A percentile compares a stretch with the other conserved stretches of the same genome.
Evolutionary conservation across 768 basidiomycete genomes (phyloP).

Genomic region (Boletellus ananiceps): DNA sequence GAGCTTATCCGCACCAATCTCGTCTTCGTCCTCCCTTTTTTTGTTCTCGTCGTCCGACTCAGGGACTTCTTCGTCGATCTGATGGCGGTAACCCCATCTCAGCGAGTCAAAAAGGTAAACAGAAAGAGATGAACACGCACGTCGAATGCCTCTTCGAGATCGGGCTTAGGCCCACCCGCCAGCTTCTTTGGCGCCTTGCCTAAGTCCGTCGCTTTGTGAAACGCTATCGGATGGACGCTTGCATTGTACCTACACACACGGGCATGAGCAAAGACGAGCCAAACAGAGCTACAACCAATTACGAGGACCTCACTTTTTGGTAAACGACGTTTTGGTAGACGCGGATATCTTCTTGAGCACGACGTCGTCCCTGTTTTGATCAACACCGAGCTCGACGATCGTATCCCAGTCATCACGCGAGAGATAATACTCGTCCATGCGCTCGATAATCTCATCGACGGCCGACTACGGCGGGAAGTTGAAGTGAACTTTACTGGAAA

Average conservation of each 20-base stretch:
- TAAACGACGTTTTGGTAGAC: slow-evolving; percentile 80
- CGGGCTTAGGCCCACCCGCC: slow-evolving; percentile 69
- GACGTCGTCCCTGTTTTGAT: slow-evolving; percentile 63
- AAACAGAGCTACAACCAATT: background rate
- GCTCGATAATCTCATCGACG: slow-evolving; percentile 75
- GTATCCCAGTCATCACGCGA: slow-evolving; percentile 97
- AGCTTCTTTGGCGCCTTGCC: slow-evolving; percentile 81
- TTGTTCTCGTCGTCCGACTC: slow-evolving; percentile 51
- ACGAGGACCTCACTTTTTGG: slow-evolving; percentile 59
- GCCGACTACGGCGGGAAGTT: slow-evolving; percentile 32
- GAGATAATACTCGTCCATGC: slow-evolving; percentile 93
- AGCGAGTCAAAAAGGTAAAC: background rate
- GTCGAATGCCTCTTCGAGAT: slow-evolving; percentile 89
- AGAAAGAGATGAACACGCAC: slow-evolving; percentile 37
- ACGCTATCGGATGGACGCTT: slow-evolving; percentile 87
- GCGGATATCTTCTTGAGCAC: slow-evolving; percentile 82
- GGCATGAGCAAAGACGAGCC: background rate
- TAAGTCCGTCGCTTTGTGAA: slow-evolving; percentile 82
- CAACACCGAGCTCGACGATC: slow-evolving; percentile 89
- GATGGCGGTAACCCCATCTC: background rate
- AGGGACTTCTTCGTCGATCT: slow-evolving; percentile 43
- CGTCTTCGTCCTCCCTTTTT: slow-evolving; percentile 26
- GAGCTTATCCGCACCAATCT: slow-evolving; percentile 52
- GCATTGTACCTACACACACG: slow-evolving; percentile 71
- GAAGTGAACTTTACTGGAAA: background rate